Evolutionary conservation across 2,329 filamentous ascomycete species (phyloP).

Genomic region (Parastagonospora avenae): DNA sequence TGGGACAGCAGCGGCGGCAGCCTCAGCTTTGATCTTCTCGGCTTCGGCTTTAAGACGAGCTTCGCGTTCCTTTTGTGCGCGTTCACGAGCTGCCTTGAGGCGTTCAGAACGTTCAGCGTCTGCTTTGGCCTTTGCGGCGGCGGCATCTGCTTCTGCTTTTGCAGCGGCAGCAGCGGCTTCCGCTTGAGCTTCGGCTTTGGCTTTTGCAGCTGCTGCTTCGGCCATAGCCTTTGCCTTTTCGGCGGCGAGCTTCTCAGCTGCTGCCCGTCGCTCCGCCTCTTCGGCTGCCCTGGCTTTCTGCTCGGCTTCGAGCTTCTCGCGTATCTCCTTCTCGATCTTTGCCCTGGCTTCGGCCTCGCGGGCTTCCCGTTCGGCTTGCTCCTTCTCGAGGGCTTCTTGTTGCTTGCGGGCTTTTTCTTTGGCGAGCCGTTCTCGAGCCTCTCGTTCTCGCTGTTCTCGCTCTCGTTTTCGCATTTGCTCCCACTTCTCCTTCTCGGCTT

Average conservation of each 20-base stretch:
- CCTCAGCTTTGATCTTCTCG: slow-evolving; percentile 37
- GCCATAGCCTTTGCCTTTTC: slow-evolving; percentile 38
- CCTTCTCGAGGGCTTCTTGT: slow-evolving; percentile 49
- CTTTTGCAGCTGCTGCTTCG: slow-evolving; percentile 32
- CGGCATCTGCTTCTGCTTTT: slow-evolving; percentile 35
- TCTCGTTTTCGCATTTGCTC: slow-evolving; percentile 56
- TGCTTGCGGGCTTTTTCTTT: slow-evolving; percentile 47
- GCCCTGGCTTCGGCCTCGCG: slow-evolving; percentile 44
- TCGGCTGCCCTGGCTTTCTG: slow-evolving; percentile 46
- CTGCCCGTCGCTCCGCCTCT: slow-evolving; percentile 45
- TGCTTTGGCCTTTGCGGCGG: slow-evolving; percentile 38
- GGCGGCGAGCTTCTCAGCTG: slow-evolving; percentile 41
- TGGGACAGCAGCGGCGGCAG: slow-evolving; percentile 25
- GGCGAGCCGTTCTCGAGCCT: slow-evolving; percentile 53
- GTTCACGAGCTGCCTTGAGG: slow-evolving; percentile 47
- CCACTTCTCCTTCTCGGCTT: slow-evolving; percentile 58
- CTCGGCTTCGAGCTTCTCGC: slow-evolving; percentile 49
- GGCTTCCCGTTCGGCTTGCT: slow-evolving; percentile 44
- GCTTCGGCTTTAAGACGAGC: slow-evolving; percentile 44
- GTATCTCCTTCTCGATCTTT: slow-evolving; percentile 49
- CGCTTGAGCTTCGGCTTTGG: slow-evolving; percentile 39
- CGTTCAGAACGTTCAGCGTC: slow-evolving; percentile 42
- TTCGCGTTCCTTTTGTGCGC: slow-evolving; percentile 45
- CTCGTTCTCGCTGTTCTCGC: slow-evolving; percentile 55
- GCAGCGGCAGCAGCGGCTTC: slow-evolving; percentile 40